Percentiles rank a stretch among this genome's conserved stretches.
phyloP scores from a whole-genome alignment of 192 early-diverging fungal genomes.

The Linderina pennispora region DNA sequence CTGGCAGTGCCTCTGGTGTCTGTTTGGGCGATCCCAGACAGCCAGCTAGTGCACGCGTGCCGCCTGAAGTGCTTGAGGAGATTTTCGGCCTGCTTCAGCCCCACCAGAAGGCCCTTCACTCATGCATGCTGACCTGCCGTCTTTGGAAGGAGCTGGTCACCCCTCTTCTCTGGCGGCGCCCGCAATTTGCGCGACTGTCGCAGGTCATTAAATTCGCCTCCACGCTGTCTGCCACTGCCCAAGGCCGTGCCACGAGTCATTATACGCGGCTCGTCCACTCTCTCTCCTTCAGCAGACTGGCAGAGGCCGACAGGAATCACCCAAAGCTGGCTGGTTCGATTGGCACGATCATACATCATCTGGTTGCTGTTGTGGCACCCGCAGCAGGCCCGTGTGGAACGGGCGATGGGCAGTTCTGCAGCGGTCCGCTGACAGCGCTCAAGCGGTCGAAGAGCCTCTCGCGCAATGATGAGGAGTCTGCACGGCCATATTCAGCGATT shows the following conservation, averaged over 20 bases:
- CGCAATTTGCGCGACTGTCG: conserved; percentile 29
- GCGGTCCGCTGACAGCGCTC: conserved; percentile 2
- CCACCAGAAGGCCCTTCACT: conserved; percentile 27
- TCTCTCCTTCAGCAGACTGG: conserved; percentile 31
- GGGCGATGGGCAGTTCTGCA: not conserved
- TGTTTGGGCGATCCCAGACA: no score
- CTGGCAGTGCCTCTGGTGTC: no score
- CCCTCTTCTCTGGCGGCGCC: conserved; percentile 45
- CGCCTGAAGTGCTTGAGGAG: conserved; percentile 26
- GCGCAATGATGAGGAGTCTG: conserved; percentile 10
- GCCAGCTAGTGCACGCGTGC: conserved; percentile 24
- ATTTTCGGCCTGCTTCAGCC: conserved; percentile 16
- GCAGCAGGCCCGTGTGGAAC: not conserved
- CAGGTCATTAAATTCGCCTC: conserved; percentile 33
- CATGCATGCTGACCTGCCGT: conserved; percentile 39
- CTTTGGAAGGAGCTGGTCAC: conserved; percentile 47
- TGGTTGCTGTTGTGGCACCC: conserved; percentile 7
- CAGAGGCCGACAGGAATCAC: conserved; percentile 37
- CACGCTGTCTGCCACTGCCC: conserved; percentile 14
- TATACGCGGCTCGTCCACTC: conserved; percentile 31
- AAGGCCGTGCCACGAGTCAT: conserved; percentile 6
- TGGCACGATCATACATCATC: conserved; percentile 32
- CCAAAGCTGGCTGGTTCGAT: conserved; percentile 31
- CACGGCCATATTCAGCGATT: not conserved
- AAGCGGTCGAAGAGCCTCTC: conserved; percentile 31